Evolutionary conservation across 441 rosid species (phyloP), one percentile per base, ranked within the genome.

Genomic region (Mallotus repandus): DNA sequence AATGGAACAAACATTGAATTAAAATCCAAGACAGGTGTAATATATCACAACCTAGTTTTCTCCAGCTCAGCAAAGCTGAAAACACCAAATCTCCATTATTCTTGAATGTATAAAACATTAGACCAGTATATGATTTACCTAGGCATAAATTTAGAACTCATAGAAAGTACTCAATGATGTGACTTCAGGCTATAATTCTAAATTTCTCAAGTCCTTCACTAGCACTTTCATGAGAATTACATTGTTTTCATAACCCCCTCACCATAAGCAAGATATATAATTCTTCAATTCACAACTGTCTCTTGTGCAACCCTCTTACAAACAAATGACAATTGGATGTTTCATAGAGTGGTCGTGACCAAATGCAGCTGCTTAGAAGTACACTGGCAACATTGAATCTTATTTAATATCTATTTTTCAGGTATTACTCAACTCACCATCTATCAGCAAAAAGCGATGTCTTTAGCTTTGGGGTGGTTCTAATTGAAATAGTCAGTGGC

Each of bases 371-470:
- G 50, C 49, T 62, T 8, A 22, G 69, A 69, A 38, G 41, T 38
- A 38, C 41, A 38, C 41, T 35, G 41, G 41, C 41, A 12, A 29
- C 15, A 50, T 71, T 70, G 52, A 73, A 65, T 60, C 61, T 65
- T 22, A 35, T 45, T 70, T 71, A 62, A 7, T 43, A 50, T 63
- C 4, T 53, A 58, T 49, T 60, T 45, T 67, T 65, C 88, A 90
- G 91, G 86, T 90, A 90, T 73, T 91, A 89, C 41, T 89, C 93
- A 58, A 91, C 92, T 48, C 93, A 89, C 66, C 89, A 83, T 70
- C 81, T 91, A 75, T 86, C 92, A 61, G 91, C 89, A 60, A 91
- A 91, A 79, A 89, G 96, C 53, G 93, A 91, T 56, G 93, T 89
- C 81, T 91, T 86, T 74, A 89, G 96, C 84, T 91, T 87, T 63